Percentiles rank a stretch among this genome's conserved stretches.
These are phyloP conservation scores for Starmerella floris DNA, from an alignment of 805 yeast genomes.

Conservation along the genomic window DNA sequence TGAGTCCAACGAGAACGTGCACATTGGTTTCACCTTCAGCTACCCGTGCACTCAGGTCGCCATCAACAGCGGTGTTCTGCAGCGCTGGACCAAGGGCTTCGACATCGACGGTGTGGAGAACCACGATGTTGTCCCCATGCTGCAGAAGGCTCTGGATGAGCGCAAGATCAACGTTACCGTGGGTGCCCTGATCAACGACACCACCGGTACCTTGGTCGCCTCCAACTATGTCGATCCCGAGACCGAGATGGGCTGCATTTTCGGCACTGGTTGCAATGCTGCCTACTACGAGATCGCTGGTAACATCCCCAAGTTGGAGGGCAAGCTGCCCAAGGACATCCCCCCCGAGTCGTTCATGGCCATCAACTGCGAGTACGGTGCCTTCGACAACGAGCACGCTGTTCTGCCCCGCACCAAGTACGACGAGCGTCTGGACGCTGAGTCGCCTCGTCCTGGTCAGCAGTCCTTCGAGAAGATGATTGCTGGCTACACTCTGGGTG, in stretches of 20 bases:
- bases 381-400: constrained; percentile 80
- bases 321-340: constrained; percentile 52
- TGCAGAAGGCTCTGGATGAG: constrained; percentile 58
- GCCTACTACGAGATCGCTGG: constrained; percentile 73
- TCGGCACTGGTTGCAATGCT: constrained; percentile 96
- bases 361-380: constrained; percentile 96
- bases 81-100: constrained; percentile 96
- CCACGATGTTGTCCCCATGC: constrained; percentile 82
- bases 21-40: constrained; percentile 90
- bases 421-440: constrained; percentile 65
- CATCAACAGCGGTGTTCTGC: constrained; percentile 75
- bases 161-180: constrained; percentile 65
- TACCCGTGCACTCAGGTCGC: constrained; percentile 66
- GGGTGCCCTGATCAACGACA: constrained; percentile 88
- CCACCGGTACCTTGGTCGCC: constrained; percentile 94
- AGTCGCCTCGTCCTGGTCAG: constrained; percentile 92
- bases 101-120: constrained; percentile 91
- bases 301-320: constrained; percentile 70
- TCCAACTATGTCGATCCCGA: constrained; percentile 81
- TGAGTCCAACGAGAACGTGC: constrained; percentile 39
- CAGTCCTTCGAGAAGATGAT: constrained; percentile 95
- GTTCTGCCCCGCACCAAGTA: constrained; percentile 82
- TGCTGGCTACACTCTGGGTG: constrained; percentile 93
- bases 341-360: constrained; percentile 65
- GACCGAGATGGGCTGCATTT: constrained; percentile 87